Percentiles rank a stretch among this genome's conserved stretches.
These are phyloP conservation scores for Primulina tabacum DNA, from an alignment of 257 asterid species.

Conservation along the genomic window DNA sequence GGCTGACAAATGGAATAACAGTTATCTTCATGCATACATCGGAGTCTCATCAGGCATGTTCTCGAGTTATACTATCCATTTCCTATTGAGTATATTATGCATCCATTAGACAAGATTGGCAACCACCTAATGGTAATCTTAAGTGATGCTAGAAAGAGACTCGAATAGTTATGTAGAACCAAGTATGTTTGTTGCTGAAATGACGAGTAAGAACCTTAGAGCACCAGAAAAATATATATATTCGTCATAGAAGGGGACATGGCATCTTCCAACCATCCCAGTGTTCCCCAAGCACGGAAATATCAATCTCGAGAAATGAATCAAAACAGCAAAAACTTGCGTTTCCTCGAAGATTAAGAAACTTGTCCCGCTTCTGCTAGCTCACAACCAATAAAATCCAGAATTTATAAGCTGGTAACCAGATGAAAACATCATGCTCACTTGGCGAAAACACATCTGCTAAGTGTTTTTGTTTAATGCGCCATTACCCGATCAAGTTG, in stretches of 20 bases:
- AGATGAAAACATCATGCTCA: slow-evolving; percentile 31
- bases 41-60: background rate
- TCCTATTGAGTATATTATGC: background rate
- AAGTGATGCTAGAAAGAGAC: background rate
- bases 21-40: background rate
- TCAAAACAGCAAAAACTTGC: slow-evolving; percentile 32
- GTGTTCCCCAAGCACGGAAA: slow-evolving; percentile 37
- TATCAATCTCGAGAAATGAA: slow-evolving; percentile 42
- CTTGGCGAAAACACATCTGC: slow-evolving; percentile 28
- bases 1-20: background rate
- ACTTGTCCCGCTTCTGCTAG: slow-evolving; percentile 23
- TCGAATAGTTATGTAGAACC: background rate
- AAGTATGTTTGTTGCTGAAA: background rate
- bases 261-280: slow-evolving; percentile 34
- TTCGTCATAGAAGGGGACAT: slow-evolving; percentile 37
- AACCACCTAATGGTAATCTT: background rate
- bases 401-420: slow-evolving; percentile 21
- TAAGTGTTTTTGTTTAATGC: slow-evolving; percentile 34
- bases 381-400: background rate
- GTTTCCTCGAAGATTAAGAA: slow-evolving; percentile 27
- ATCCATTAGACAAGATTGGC: background rate
- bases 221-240: slow-evolving; percentile 28
- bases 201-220: background rate
- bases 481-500: slow-evolving; percentile 71
- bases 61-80: background rate